Percentiles rank a stretch among this genome's conserved stretches.
phyloP scores from a whole-genome alignment of 805 yeast genomes.

The Ogataea pignaliae region DNA sequence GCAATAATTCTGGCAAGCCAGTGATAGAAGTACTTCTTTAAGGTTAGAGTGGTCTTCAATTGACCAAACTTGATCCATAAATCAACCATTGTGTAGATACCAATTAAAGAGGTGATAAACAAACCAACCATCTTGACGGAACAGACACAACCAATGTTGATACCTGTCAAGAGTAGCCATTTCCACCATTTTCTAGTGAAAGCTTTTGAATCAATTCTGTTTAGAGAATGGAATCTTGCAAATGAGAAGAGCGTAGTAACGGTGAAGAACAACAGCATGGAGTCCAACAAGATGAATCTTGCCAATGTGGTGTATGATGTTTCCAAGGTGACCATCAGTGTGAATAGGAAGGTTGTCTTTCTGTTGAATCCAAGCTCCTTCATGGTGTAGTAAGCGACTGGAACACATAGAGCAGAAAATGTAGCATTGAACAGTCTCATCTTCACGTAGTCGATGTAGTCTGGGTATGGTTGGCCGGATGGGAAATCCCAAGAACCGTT shows the following conservation, averaged over 20 bases:
- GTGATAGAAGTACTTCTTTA: constrained; percentile 49
- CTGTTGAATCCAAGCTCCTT: constrained; percentile 68
- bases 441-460: constrained; percentile 67
- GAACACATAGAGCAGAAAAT: constrained; percentile 80
- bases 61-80: constrained; percentile 89
- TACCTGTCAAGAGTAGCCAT: constrained; percentile 83
- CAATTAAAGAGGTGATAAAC: constrained; percentile 82
- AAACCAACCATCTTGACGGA: constrained; percentile 97
- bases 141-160: constrained; percentile 82
- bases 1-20: constrained; percentile 65
- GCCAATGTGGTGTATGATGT: constrained; percentile 80
- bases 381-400: constrained; percentile 80
- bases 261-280: constrained; percentile 86
- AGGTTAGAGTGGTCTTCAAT: constrained; percentile 38
- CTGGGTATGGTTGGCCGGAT: constrained; percentile 75
- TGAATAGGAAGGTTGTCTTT: constrained; percentile 70
- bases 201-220: constrained; percentile 37
- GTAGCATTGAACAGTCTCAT: constrained; percentile 88
- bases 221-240: constrained; percentile 63
- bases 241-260: constrained; percentile 74
- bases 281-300: constrained; percentile 85
- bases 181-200: constrained; percentile 88
- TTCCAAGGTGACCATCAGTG: constrained; percentile 79
- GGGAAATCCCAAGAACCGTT: constrained; percentile 88
- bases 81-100: constrained; percentile 83